Percentiles rank a stretch among this genome's conserved stretches.
phyloP scores from a whole-genome alignment of 2,329 filamentous ascomycete species.

The Venturia asperata region DNA sequence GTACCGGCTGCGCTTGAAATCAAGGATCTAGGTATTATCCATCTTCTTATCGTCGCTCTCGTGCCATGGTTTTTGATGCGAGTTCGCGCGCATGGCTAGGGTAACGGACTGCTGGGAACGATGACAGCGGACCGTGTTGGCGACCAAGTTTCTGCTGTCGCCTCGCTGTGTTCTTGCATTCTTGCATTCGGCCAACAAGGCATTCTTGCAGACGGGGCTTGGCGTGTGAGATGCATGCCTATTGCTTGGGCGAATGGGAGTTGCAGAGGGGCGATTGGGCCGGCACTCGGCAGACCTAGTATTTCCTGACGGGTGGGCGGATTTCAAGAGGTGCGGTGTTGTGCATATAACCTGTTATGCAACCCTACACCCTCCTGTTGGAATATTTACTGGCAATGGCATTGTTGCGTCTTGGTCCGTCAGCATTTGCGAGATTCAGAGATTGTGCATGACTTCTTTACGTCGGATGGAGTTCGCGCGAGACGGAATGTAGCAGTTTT shows the following conservation, averaged over 20 bases:
- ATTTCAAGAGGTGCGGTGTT: conserved; percentile 1
- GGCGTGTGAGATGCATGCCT: neutral
- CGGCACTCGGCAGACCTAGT: neutral
- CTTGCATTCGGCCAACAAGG: neutral
- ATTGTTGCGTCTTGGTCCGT: neutral
- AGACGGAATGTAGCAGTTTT: neutral
- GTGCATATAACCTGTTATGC: neutral
- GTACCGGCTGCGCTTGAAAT: neutral
- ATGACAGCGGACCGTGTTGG: neutral
- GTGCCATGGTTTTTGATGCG: neutral
- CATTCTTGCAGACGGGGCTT: neutral
- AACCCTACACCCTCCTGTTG: neutral
- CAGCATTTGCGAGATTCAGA: neutral
- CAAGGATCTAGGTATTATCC: neutral
- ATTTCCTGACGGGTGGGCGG: neutral
- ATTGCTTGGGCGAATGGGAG: neutral
- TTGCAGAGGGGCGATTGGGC: neutral
- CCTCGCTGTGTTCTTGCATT: no score
- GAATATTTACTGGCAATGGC: neutral
- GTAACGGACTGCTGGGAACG: neutral
- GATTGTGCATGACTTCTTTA: neutral
- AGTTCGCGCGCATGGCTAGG: neutral
- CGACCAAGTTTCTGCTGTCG: neutral
- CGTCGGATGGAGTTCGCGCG: neutral
- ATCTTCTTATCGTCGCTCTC: neutral